Conservation (phyloP, 2,329 filamentous ascomycete species). For the Botryotinia calthae region DNA sequence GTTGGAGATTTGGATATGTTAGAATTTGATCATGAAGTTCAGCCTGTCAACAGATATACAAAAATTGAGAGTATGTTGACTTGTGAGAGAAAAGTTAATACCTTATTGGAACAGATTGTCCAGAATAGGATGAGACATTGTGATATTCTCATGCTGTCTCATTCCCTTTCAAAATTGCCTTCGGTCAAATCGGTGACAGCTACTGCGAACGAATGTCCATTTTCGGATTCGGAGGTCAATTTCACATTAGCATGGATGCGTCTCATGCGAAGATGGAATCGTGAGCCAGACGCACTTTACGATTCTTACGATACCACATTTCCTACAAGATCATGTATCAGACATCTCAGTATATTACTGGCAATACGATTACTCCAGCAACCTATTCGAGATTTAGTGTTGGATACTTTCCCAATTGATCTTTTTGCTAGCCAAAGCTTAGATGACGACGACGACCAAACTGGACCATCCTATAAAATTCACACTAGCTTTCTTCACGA, state of each 20-base stretch:
- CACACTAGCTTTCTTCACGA: slow-evolving; percentile 12
- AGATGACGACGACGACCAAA: neutral
- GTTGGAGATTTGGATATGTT: slow-evolving; percentile 19
- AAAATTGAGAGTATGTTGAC: slow-evolving; percentile 6
- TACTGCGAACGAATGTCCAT: slow-evolving; percentile 13
- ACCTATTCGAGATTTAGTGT: neutral
- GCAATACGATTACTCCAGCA: slow-evolving; percentile 2
- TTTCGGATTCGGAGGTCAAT: slow-evolving; percentile 3
- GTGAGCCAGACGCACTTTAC: slow-evolving; percentile 7
- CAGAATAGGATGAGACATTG: slow-evolving; percentile 14
- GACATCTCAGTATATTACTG: slow-evolving; percentile 13
- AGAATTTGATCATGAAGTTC: slow-evolving; percentile 19
- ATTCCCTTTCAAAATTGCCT: slow-evolving; percentile 2
- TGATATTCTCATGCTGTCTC: slow-evolving; percentile 5
- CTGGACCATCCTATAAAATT: neutral
- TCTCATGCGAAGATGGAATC: slow-evolving; percentile 1
- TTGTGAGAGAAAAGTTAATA: neutral
- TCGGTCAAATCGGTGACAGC: neutral
- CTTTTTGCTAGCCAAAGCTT: slow-evolving; percentile 1
- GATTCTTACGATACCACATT: slow-evolving; percentile 18
- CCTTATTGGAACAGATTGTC: neutral
- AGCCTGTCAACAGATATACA: slow-evolving; percentile 11
- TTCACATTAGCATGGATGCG: slow-evolving; percentile 12
- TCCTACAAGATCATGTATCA: slow-evolving; percentile 8
- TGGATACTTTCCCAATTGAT: slow-evolving; percentile 12